Evolutionary conservation across 495 filamentous ascomycete species (phyloP).

Genomic region (Venustampulla echinocandica): DNA sequence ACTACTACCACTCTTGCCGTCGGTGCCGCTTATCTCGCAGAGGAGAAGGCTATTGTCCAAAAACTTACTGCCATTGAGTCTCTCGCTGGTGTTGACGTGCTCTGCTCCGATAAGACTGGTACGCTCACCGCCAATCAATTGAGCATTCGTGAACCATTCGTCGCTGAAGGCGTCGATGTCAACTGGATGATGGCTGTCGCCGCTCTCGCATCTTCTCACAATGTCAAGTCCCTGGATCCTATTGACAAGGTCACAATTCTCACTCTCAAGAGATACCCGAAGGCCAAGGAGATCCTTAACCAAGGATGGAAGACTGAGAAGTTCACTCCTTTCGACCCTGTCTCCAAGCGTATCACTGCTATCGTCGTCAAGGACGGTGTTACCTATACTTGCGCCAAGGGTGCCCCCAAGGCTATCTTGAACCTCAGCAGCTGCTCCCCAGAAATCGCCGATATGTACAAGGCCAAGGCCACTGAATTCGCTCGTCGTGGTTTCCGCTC

Average conservation of each 20-base stretch:
- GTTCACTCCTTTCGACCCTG: constrained; percentile 71
- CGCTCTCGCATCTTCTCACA: constrained; percentile 66
- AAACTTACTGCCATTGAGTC: constrained; percentile 71
- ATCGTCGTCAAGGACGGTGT: constrained; percentile 59
- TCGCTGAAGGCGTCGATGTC: constrained; percentile 65
- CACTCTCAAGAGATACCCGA: constrained; percentile 65
- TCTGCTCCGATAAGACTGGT: constrained; percentile 67
- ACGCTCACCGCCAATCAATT: constrained; percentile 67
- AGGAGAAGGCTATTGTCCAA: constrained; percentile 70
- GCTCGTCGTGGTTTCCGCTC: constrained; percentile 76
- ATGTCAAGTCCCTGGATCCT: constrained; percentile 67
- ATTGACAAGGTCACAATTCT: constrained; percentile 72
- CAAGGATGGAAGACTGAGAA: constrained; percentile 66
- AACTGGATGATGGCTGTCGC: constrained; percentile 77
- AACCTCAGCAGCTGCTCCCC: constrained; percentile 55
- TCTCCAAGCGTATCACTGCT: constrained; percentile 69
- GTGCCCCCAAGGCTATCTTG: constrained; percentile 66
- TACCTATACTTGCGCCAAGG: constrained; percentile 61
- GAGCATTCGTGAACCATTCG: constrained; percentile 65
- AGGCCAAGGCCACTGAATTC: constrained; percentile 62
- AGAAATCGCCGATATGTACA: constrained; percentile 56
- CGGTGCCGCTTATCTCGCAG: constrained; percentile 64
- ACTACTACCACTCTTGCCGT: constrained; percentile 69
- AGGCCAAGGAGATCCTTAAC: constrained; percentile 45
- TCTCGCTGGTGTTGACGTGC: constrained; percentile 60